Conservation (phyloP, 2,329 filamentous ascomycete genomes). For the Herpotrichia juniperi region DNA sequence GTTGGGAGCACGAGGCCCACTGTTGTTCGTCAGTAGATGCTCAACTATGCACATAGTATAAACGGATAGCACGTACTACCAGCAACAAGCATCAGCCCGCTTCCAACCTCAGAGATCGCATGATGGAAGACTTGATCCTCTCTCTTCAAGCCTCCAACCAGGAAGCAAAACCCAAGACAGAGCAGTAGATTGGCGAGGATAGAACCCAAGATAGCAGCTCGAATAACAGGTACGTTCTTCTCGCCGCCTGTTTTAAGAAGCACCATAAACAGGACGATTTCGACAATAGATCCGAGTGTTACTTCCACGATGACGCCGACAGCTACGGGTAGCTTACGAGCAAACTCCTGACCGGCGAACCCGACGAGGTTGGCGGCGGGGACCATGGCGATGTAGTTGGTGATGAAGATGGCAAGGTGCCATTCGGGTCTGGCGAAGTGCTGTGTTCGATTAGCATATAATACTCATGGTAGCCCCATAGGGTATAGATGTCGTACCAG, state of each 20-base stretch:
- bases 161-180: constrained; percentile 81
- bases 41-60: background rate
- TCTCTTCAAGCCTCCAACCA: constrained; percentile 70
- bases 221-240: constrained; percentile 70
- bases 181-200: constrained; percentile 82
- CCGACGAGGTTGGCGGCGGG: constrained; percentile 77
- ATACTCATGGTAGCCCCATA: background rate
- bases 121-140: constrained; percentile 75
- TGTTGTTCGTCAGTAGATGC: constrained; percentile 29
- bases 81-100: constrained; percentile 77
- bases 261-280: constrained; percentile 83
- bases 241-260: constrained; percentile 62
- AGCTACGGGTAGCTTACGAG: constrained; percentile 77
- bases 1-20: constrained; percentile 57
- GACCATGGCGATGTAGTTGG: constrained; percentile 79
- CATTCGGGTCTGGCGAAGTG: constrained; percentile 61
- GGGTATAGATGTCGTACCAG: constrained; percentile 51
- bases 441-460: constrained; percentile 32
- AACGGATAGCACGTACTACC: constrained; percentile 55
- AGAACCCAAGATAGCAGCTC: constrained; percentile 82
- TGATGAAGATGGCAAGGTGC: constrained; percentile 69
- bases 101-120: constrained; percentile 79
- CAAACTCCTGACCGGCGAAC: constrained; percentile 74
- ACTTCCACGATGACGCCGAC: constrained; percentile 66
- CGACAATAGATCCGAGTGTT: constrained; percentile 73